phyloP scores from a whole-genome alignment of 192 early-diverging fungal species.

The Rhizoclosmatium globosum region DNA sequence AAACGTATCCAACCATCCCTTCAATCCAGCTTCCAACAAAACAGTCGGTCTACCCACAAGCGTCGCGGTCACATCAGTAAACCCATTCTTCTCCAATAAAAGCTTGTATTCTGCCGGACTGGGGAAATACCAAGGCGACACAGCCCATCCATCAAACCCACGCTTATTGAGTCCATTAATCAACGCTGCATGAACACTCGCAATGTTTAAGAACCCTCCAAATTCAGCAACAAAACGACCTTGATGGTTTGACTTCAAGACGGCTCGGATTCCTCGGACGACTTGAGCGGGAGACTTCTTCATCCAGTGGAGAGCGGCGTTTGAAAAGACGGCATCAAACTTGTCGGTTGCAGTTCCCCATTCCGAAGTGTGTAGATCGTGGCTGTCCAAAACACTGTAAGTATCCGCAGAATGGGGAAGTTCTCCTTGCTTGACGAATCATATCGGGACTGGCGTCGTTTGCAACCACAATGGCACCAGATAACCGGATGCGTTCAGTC shows the following conservation, averaged over 20 bases:
- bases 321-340: conserved; percentile 77
- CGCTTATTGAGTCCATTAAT: conserved; percentile 35
- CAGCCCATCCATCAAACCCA: conserved; percentile 5
- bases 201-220: conserved; percentile 59
- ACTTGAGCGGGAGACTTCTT: conserved; percentile 64
- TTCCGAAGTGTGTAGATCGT: conserved; percentile 49
- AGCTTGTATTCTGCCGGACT: conserved; percentile 49
- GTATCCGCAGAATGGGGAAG: background rate
- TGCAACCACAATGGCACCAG: conserved; percentile 60
- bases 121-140: conserved; percentile 48
- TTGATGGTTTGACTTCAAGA: conserved; percentile 61
- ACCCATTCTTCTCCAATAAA: conserved; percentile 60
- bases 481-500: conserved; percentile 58
- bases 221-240: conserved; percentile 66
- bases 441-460: conserved; percentile 67
- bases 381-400: conserved; percentile 61
- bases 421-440: conserved; percentile 46
- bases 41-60: conserved; percentile 63
- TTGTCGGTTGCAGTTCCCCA: conserved; percentile 33
- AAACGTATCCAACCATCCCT: conserved; percentile 75
- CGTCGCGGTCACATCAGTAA: conserved; percentile 54
- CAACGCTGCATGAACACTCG: conserved; percentile 37
- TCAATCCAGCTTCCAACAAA: conserved; percentile 54
- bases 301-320: conserved; percentile 80
- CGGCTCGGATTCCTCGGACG: conserved; percentile 61